Base-by-base conservation (phyloP, 2,329 filamentous ascomycete species). In the Metarhizium sp. region DNA sequence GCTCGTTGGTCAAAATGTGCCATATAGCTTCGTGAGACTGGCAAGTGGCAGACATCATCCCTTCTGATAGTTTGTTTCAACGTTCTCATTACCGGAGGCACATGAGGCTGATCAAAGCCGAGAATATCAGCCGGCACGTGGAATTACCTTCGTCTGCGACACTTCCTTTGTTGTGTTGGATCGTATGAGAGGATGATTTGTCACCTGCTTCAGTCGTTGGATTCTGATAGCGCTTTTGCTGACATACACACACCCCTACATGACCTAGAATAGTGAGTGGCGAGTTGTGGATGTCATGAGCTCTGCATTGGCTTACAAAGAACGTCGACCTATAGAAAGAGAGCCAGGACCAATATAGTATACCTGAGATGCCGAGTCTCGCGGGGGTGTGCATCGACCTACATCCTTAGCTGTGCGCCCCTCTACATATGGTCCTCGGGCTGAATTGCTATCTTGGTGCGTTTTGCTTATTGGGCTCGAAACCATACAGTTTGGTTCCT, bases 1-100 rank as follows among this genome's bases (percentile, higher is more conserved):
- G 57, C 76, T 95, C 29, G 87, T 92, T 11, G 90, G 90, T 10
- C 88, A 94, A 72, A 94, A 94, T 67, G 88, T 94, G 55, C 88
- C 87, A 6, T 92, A 90, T 70, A 91, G 88, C 71, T 95, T 95
- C 73, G 90, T 94, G 46, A 78, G 88, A 51, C 75, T 94, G 66
- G 88, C 89, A 2, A 77, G 77, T 51, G 79, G 79, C 2, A 70
- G 76, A 25, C 73, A 71, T 32, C 69, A 57, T 45, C 36, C 40
- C n/a, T 51, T 55, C 18, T 57, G 53, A 57, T 48, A n/a, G 8
- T 5, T 6, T 8, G 10, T n/a, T 25, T 45, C n/a, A 18, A 18
- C 14, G 25, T 20, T 45, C 6, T 45, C 42, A 45, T 16, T 11
- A 8, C 42, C 18, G 16, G 16, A 45, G 40, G 6, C 2, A 45